Evolutionary conservation across 352 stramenopile genomes (phyloP), one percentile per base, ranked within the genome.

Genomic region (Globisporangium heterothallicum): DNA sequence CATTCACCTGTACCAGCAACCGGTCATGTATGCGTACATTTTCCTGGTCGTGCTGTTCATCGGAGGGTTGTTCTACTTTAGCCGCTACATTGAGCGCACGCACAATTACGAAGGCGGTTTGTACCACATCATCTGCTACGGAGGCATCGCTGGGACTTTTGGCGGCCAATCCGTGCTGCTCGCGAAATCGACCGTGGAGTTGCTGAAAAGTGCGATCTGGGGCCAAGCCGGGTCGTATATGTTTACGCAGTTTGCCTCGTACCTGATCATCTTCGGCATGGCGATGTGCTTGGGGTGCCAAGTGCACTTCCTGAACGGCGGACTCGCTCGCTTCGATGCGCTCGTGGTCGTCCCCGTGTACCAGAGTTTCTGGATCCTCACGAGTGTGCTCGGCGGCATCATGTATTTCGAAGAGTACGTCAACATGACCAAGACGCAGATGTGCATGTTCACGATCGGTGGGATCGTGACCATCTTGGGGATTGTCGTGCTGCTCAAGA

Each of bases 341-440:
- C 79, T 97, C 8, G 66, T 93, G 21, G 79, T 97, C 7, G 82
- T 96, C 30, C 88, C 88, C 19, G 81, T 97, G 35, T 96, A 96
- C 57, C 86, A 96, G 55, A 92, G 74, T 59, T 96, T 96, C 49
- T 96, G 84, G 74, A 96, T 95, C 52, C 64, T 95, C 34, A 94
- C 68, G 64, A 93, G 84, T 49, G 83, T 96, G 36, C 66, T 95
- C n/a, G 88, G 88, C 18, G 88, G 87, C 13, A 88, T 96, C 63
- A 89, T 96, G 69, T 97, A 96, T 67, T 97, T 96, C 62, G 80
- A 94, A 62, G 88, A 97, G 64, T 92, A 92, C 59, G 73, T 88
- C 41, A 86, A 57, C 63, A 92, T 92, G 82, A 89, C 82, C 30
- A 59, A 64, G 4, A 68, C 62, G n/a, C 77, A 89, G 47, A 78